Evolutionary conservation across 345 rosid genomes (phyloP).

Genomic region (Acer campestre): DNA sequence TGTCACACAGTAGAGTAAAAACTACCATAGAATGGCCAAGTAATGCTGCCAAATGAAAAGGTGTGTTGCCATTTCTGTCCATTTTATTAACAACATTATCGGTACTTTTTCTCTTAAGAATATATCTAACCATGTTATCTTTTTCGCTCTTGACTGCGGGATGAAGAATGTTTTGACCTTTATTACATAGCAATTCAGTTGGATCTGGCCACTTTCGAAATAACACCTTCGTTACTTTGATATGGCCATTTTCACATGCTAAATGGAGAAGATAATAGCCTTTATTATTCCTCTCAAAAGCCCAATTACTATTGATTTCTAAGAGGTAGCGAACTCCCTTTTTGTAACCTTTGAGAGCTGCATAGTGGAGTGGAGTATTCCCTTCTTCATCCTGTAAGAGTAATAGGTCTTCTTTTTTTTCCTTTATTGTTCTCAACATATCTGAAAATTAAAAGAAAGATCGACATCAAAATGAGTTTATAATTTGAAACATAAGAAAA

Average conservation of each 20-base stretch:
- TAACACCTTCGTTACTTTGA: slow-evolving; percentile 19
- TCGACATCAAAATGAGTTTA: too few relatives aligned
- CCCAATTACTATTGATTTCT: too few relatives aligned
- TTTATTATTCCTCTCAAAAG: too few relatives aligned
- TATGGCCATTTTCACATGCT: slow-evolving; percentile 26
- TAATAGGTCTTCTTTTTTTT: too few relatives aligned
- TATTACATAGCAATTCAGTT: slow-evolving; percentile 8
- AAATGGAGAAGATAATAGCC: slow-evolving; percentile 15
- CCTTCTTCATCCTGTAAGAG: slow-evolving; percentile 24
- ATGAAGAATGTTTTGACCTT: slow-evolving; percentile 33
- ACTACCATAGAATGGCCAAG: slow-evolving; percentile 21
- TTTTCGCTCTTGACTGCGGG: slow-evolving; percentile 28
- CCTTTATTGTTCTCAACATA: too few relatives aligned
- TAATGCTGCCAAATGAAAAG: slow-evolving; percentile 36
- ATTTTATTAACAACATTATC: slow-evolving; percentile 22
- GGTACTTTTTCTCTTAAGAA: slow-evolving; percentile 13
- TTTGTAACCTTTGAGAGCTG: background rate
- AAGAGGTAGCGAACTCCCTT: background rate
- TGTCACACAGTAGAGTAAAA: slow-evolving; percentile 18
- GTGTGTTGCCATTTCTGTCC: slow-evolving; percentile 36
- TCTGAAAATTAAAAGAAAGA: too few relatives aligned
- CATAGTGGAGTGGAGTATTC: slow-evolving; percentile 10
- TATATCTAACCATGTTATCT: slow-evolving; percentile 15
- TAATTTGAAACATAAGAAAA: too few relatives aligned
- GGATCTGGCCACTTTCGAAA: slow-evolving; percentile 21